A percentile compares a stretch with the other conserved stretches of the same genome.
Conservation (phyloP, 2,329 filamentous ascomycete species). For the Xylariaceae sp. region DNA sequence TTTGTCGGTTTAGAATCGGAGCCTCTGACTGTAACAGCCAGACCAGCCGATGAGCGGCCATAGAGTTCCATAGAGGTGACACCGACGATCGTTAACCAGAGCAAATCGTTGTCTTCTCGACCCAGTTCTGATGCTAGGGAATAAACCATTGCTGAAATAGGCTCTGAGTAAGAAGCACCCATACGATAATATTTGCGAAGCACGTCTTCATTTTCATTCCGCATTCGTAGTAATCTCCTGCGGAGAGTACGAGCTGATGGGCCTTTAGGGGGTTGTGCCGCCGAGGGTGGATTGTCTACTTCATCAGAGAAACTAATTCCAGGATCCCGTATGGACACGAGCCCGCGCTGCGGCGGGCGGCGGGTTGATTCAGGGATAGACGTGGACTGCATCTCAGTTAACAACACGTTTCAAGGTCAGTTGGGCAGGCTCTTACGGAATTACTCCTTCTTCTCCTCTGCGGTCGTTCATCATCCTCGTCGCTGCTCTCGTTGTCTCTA, state of each 20-base stretch:
- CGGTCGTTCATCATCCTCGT: constrained; percentile 75
- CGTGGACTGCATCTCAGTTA: constrained; percentile 54
- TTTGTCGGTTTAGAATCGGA: constrained; percentile 60
- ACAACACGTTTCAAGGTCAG: constrained; percentile 35
- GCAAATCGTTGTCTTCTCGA: constrained; percentile 91
- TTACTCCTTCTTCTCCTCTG: constrained; percentile 84
- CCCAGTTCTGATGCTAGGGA: constrained; percentile 93
- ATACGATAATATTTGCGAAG: constrained; percentile 83
- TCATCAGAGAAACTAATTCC: constrained; percentile 52
- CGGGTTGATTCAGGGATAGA: constrained; percentile 68
- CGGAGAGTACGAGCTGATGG: constrained; percentile 74
- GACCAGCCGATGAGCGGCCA: constrained; percentile 79
- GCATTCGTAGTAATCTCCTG: constrained; percentile 72
- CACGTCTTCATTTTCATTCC: constrained; percentile 74
- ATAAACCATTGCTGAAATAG: constrained; percentile 92
- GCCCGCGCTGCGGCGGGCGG: constrained; percentile 61
- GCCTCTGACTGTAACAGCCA: constrained; percentile 62
- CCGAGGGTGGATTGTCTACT: constrained; percentile 57
- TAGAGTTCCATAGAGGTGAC: constrained; percentile 94
- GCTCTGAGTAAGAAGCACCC: constrained; percentile 91
- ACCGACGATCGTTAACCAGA: constrained; percentile 94
- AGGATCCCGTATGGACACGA: constrained; percentile 58
- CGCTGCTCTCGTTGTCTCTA: constrained; percentile 68
- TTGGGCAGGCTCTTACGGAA: constrained; percentile 61
- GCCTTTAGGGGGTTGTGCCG: constrained; percentile 59